These are phyloP conservation scores for Amphibolis antarctica DNA, from an alignment of 106 monocot genomes.

Conservation along the genomic window DNA sequence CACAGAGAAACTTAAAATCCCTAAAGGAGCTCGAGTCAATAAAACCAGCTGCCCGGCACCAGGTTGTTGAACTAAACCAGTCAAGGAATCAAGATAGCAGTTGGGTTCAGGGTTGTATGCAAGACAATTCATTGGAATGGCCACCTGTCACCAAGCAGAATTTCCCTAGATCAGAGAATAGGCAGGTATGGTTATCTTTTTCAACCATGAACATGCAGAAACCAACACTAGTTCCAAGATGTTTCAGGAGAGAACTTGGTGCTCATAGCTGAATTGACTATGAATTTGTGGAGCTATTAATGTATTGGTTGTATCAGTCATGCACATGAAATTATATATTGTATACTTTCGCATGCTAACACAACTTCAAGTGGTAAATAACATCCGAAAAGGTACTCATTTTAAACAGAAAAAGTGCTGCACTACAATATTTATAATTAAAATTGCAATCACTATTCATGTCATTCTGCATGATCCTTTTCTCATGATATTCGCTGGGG, in stretches of 20 bases:
- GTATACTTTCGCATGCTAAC: too few species aligned
- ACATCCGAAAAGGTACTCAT: too few species aligned
- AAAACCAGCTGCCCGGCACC: conserved; percentile 54
- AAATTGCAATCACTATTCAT: too few species aligned
- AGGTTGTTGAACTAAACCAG: conserved; percentile 48
- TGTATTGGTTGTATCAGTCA: too few species aligned
- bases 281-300: not conserved
- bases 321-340: too few species aligned
- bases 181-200: conserved; percentile 25
- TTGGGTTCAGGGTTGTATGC: conserved; percentile 17
- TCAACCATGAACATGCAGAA: not conserved
- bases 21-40: conserved; percentile 61
- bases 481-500: not conserved
- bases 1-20: conserved; percentile 48
- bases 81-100: conserved; percentile 30
- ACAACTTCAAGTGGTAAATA: too few species aligned
- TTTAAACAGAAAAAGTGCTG: too few species aligned
- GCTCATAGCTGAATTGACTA: not conserved
- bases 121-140: conserved; percentile 40
- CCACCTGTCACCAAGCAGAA: conserved; percentile 26
- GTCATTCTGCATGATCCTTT: not conserved
- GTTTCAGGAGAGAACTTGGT: not conserved
- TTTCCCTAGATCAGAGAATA: conserved; percentile 13
- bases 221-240: not conserved
- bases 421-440: too few species aligned